These are phyloP conservation scores for Sclerospora graminicola DNA, from an alignment of 352 stramenopile genomes.

Conservation along the genomic window DNA sequence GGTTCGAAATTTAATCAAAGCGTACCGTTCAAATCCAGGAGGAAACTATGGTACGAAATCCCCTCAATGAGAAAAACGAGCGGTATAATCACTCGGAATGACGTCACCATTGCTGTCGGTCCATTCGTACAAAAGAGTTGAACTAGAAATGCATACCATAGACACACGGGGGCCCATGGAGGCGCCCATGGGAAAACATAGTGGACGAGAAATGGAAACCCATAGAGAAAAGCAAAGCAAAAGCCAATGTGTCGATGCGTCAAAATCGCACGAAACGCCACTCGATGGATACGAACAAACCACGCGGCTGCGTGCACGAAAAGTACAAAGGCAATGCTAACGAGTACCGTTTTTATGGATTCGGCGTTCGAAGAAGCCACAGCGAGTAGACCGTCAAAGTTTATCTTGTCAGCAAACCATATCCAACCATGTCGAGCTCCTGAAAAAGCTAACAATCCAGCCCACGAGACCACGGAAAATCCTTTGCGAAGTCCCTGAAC, in stretches of 20 bases:
- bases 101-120: constrained; percentile 76
- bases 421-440: constrained; percentile 9
- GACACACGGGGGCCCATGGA: constrained; percentile 79
- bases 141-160: constrained; percentile 86
- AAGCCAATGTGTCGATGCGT: constrained; percentile 82
- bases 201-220: constrained; percentile 78
- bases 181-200: constrained; percentile 84
- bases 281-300: constrained; percentile 70
- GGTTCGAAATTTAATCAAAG: constrained; percentile 1
- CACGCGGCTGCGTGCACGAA: constrained; percentile 61
- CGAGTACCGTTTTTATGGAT: constrained; percentile 50
- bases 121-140: constrained; percentile 82
- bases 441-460: constrained; percentile 6
- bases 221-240: constrained; percentile 83
- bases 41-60: constrained; percentile 83
- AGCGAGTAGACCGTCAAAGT: constrained; percentile 33
- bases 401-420: constrained; percentile 23
- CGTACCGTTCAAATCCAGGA: constrained; percentile 83
- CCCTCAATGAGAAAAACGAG: constrained; percentile 81
- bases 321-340: constrained; percentile 57
- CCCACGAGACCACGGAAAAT: constrained; percentile 5
- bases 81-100: constrained; percentile 74
- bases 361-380: constrained; percentile 46
- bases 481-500: constrained; percentile 5
- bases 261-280: constrained; percentile 72